Conservation (phyloP, 768 basidiomycete species). For the Mycena sanguinolenta region DNA sequence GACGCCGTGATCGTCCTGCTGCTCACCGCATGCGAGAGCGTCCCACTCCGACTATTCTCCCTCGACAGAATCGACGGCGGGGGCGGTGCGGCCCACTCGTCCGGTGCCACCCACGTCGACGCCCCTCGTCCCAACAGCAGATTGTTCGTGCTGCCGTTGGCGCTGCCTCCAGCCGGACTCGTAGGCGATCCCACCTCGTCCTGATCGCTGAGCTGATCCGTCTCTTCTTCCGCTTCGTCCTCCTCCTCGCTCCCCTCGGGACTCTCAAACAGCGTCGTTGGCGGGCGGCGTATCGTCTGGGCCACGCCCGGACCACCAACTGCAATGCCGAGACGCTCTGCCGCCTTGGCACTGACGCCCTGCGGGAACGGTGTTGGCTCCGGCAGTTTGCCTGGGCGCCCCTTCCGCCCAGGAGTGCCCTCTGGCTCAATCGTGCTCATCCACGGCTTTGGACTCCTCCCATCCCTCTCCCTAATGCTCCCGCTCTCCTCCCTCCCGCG, state of each 20-base stretch:
- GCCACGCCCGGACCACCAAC: slow-evolving; percentile 11
- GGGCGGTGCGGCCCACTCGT: slow-evolving; percentile 36
- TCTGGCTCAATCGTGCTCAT: slow-evolving; percentile 17
- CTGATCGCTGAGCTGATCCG: slow-evolving; percentile 1
- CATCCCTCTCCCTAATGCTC: background rate
- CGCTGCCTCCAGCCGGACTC: background rate
- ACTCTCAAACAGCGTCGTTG: slow-evolving; percentile 22
- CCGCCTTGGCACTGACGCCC: slow-evolving; percentile 37
- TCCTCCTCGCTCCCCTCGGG: slow-evolving; percentile 36
- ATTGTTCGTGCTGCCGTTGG: background rate
- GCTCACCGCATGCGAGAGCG: slow-evolving; percentile 12
- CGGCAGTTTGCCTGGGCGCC: background rate
- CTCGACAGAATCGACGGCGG: background rate
- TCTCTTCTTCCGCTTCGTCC: slow-evolving; percentile 3
- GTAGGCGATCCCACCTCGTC: background rate
- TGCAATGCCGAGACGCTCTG: slow-evolving; percentile 33
- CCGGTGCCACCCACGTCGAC: slow-evolving; percentile 35
- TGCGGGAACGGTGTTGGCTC: slow-evolving; percentile 27
- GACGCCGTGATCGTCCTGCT: slow-evolving; percentile 27
- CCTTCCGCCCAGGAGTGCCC: background rate
- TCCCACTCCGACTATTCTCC: slow-evolving; percentile 2
- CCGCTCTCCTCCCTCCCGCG: background rate
- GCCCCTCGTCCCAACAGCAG: background rate
- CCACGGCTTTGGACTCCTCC: slow-evolving; percentile 1
- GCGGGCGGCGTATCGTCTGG: slow-evolving; percentile 18